phyloP scores from a whole-genome alignment of 768 basidiomycete species.

The Termitomyces heimii region DNA sequence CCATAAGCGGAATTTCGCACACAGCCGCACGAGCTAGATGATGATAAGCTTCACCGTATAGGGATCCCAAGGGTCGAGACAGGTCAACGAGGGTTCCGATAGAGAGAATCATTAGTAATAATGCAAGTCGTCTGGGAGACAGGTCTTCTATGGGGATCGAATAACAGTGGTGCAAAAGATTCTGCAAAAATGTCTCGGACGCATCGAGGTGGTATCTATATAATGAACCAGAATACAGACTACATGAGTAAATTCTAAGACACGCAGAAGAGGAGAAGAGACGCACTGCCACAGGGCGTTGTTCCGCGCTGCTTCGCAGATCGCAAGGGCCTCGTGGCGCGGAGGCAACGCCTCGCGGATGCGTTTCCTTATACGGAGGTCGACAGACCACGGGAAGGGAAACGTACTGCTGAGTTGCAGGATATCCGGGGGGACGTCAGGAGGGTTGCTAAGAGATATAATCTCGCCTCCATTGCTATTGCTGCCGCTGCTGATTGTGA shows the following conservation, averaged over 20 bases:
- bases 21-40: slow-evolving; percentile 61
- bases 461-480: slow-evolving; percentile 4
- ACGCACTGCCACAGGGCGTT: slow-evolving; percentile 74
- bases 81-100: slow-evolving; percentile 69
- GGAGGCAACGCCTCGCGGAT: slow-evolving; percentile 62
- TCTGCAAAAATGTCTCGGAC: slow-evolving; percentile 64
- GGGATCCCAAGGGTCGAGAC: slow-evolving; percentile 45
- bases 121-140: slow-evolving; percentile 59
- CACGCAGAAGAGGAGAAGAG: slow-evolving; percentile 5
- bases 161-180: slow-evolving; percentile 65
- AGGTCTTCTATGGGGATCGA: slow-evolving; percentile 52
- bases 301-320: slow-evolving; percentile 58
- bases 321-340: slow-evolving; percentile 47
- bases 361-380: slow-evolving; percentile 55
- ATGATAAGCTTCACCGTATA: slow-evolving; percentile 60
- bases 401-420: slow-evolving; percentile 61
- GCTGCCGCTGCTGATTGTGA: neutral
- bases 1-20: slow-evolving; percentile 71
- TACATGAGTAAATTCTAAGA: slow-evolving; percentile 2
- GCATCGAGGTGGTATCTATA: slow-evolving; percentile 66
- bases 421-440: slow-evolving; percentile 41
- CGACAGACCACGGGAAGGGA: slow-evolving; percentile 63
- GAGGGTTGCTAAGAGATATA: slow-evolving; percentile 14
- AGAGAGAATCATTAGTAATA: slow-evolving; percentile 67
- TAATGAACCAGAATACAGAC: slow-evolving; percentile 5